Conservation (phyloP, 108 stramenopile genomes). For the Cyclotella cryptica region DNA sequence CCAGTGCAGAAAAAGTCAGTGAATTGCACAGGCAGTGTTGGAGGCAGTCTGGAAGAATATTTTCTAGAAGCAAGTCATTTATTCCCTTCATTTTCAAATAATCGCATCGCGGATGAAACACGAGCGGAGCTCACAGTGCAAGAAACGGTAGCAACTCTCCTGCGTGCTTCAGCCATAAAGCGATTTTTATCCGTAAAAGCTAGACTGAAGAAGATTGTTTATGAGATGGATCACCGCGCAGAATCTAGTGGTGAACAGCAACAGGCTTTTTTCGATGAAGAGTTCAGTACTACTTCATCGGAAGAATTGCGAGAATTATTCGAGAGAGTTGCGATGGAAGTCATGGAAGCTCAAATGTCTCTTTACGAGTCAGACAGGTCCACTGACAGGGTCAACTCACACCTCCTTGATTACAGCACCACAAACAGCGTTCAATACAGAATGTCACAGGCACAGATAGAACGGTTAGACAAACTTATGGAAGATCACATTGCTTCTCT, state of each 20-base stretch:
- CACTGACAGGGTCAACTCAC: slow-evolving; percentile 44
- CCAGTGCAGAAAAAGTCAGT: background rate
- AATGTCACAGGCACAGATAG: slow-evolving; percentile 36
- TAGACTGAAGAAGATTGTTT: slow-evolving; percentile 32
- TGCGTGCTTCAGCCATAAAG: slow-evolving; percentile 56
- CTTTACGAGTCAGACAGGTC: slow-evolving; percentile 55
- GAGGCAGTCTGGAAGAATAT: slow-evolving; percentile 46
- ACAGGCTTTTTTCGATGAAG: slow-evolving; percentile 6
- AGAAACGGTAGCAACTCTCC: slow-evolving; percentile 59
- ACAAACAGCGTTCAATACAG: slow-evolving; percentile 44
- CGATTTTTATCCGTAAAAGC: slow-evolving; percentile 42
- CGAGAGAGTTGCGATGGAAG: slow-evolving; percentile 38
- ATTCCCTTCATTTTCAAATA: slow-evolving; percentile 39
- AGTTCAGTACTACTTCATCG: slow-evolving; percentile 19
- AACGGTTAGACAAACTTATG: slow-evolving; percentile 51
- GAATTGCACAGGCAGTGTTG: background rate
- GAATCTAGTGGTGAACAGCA: background rate
- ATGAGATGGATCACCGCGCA: slow-evolving; percentile 34
- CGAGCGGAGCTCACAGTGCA: slow-evolving; percentile 66
- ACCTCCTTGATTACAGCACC: slow-evolving; percentile 52
- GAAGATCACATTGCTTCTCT: slow-evolving; percentile 56
- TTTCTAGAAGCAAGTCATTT: slow-evolving; percentile 49
- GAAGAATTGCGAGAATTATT: slow-evolving; percentile 41
- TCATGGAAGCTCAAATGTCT: slow-evolving; percentile 46
- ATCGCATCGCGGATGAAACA: slow-evolving; percentile 44